These are phyloP conservation scores for Trypethelium eluteriae DNA, from an alignment of 495 filamentous ascomycete species.

Conservation along the genomic window DNA sequence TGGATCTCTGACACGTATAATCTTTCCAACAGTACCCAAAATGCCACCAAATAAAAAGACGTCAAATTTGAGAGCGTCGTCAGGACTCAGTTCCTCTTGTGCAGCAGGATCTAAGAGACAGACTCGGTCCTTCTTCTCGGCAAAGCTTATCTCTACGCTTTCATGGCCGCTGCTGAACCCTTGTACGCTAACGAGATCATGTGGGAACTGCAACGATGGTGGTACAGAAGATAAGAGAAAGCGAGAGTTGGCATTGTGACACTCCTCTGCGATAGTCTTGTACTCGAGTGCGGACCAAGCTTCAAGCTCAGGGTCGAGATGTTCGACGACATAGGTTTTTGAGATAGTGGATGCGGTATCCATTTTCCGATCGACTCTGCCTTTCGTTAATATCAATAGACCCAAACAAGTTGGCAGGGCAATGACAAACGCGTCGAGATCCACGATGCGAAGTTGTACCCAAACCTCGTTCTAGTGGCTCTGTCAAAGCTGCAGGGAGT, in stretches of 20 bases:
- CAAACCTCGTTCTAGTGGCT: too few species aligned
- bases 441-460: too few species aligned
- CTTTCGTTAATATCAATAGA: not conserved
- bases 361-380: not conserved
- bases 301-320: slow-evolving; percentile 89
- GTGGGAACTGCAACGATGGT: slow-evolving; percentile 52
- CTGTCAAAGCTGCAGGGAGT: not conserved
- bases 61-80: slow-evolving; percentile 75
- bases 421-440: too few species aligned
- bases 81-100: slow-evolving; percentile 66
- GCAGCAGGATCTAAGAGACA: slow-evolving; percentile 88
- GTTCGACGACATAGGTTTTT: slow-evolving; percentile 81
- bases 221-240: slow-evolving; percentile 87
- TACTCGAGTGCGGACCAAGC: slow-evolving; percentile 92
- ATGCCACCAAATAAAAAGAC: slow-evolving; percentile 95
- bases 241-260: slow-evolving; percentile 52
- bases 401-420: too few species aligned
- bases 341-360: not conserved
- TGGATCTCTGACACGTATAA: slow-evolving; percentile 8
- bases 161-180: slow-evolving; percentile 59
- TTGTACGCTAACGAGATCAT: slow-evolving; percentile 48
- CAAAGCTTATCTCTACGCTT: slow-evolving; percentile 73
- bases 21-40: slow-evolving; percentile 54
- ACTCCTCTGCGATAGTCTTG: slow-evolving; percentile 73
- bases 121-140: slow-evolving; percentile 56